phyloP scores from a whole-genome alignment of 768 basidiomycete species.

The Tylopilus plumbeoviolaceoides region DNA sequence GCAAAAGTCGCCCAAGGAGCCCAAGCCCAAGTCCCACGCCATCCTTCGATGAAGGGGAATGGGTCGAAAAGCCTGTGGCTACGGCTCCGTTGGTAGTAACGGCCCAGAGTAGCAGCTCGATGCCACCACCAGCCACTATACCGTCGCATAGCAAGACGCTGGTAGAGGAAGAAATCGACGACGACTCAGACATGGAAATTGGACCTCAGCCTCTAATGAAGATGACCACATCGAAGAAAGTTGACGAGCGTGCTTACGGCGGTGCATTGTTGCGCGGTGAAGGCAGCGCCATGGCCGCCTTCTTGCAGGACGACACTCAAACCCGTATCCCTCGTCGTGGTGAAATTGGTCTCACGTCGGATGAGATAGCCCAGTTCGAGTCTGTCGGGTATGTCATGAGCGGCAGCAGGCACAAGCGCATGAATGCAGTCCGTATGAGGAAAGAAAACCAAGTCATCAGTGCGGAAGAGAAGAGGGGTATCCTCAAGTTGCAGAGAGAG shows the following conservation, averaged over 20 bases:
- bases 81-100: constrained; percentile 26
- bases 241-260: constrained; percentile 86
- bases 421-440: constrained; percentile 98
- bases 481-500: constrained; percentile 90
- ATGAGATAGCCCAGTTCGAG: constrained; percentile 86
- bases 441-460: constrained; percentile 99
- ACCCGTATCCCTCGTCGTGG: constrained; percentile 95
- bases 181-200: constrained; percentile 60
- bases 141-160: constrained; percentile 12
- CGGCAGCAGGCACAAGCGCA: constrained; percentile 87
- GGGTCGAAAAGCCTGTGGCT: constrained; percentile 57
- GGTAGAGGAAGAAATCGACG: constrained; percentile 28
- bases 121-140: constrained; percentile 23
- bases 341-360: constrained; percentile 91
- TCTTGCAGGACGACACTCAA: constrained; percentile 79
- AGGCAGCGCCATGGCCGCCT: constrained; percentile 97
- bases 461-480: constrained; percentile 96
- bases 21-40: constrained; percentile 34
- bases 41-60: constrained; percentile 50
- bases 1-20: constrained; percentile 31
- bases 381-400: constrained; percentile 96
- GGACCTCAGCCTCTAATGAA: constrained; percentile 71
- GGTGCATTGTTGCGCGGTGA: constrained; percentile 90
- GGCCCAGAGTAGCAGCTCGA: constrained; percentile 17
- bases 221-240: constrained; percentile 41